These are phyloP conservation scores for Mucor irregularis DNA, from an alignment of 371 early-diverging fungal genomes.

Conservation along the genomic window DNA sequence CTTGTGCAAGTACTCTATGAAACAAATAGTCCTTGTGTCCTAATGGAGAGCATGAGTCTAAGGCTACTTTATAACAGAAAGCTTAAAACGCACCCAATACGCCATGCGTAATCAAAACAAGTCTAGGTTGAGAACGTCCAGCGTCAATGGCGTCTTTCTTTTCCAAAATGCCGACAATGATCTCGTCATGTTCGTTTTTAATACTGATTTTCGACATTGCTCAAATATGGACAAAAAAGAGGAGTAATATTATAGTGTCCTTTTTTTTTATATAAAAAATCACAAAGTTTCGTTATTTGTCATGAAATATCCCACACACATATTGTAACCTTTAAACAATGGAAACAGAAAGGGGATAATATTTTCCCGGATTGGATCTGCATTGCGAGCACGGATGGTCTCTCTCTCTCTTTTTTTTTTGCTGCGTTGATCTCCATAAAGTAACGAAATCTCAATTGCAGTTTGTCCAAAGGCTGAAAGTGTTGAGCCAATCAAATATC, in stretches of 20 bases:
- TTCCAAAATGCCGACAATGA: constrained; percentile 45
- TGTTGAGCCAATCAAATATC: too few relatives aligned
- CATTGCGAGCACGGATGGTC: too few relatives aligned
- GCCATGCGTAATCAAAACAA: constrained; percentile 43
- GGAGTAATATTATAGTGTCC: background rate
- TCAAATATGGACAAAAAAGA: constrained; percentile 1
- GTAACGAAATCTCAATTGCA: too few relatives aligned
- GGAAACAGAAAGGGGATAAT: too few relatives aligned
- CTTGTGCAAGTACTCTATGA: constrained; percentile 53
- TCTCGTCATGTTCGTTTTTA: constrained; percentile 33
- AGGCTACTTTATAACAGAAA: background rate
- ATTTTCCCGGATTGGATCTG: too few relatives aligned
- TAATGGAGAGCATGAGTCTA: constrained; percentile 7
- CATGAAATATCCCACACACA: constrained; percentile 5
- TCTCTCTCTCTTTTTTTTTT: too few relatives aligned
- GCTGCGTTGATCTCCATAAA: too few relatives aligned
- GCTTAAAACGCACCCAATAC: constrained; percentile 28
- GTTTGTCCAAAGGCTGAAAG: too few relatives aligned
- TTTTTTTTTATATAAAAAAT: background rate
- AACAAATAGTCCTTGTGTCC: constrained; percentile 68
- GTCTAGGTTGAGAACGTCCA: constrained; percentile 19
- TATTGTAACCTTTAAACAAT: background rate
- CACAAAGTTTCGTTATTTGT: background rate
- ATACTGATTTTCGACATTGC: constrained; percentile 33
- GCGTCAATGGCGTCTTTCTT: constrained; percentile 23